These are phyloP conservation scores for Exophiala oligosperma DNA, from an alignment of 2,329 filamentous ascomycete genomes.

Conservation along the genomic window DNA sequence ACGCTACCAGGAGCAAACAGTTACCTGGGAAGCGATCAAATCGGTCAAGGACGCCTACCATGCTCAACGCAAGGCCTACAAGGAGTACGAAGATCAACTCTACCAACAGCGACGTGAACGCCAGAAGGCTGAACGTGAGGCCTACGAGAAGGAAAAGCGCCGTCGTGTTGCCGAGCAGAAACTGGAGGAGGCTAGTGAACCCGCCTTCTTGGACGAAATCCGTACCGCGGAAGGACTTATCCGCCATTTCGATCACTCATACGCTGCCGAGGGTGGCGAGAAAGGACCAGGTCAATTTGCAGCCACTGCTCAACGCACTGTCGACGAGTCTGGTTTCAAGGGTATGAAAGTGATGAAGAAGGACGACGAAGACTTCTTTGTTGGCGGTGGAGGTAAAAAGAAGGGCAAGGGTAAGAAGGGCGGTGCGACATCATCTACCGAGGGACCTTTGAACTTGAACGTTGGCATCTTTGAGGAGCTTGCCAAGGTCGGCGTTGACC, in stretches of 20 bases:
- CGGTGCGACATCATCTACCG: constrained; percentile 45
- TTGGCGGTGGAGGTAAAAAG: constrained; percentile 71
- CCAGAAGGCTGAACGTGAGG: constrained; percentile 73
- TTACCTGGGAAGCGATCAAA: constrained; percentile 78
- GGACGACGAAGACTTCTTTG: constrained; percentile 85
- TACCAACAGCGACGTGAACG: constrained; percentile 75
- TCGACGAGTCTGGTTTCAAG: constrained; percentile 82
- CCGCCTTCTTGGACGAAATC: constrained; percentile 91
- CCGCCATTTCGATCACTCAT: constrained; percentile 82
- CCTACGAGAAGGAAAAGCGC: constrained; percentile 49
- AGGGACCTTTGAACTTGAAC: constrained; percentile 74
- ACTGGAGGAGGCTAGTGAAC: constrained; percentile 59
- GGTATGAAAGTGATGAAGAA: constrained; percentile 82
- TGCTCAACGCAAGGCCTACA: constrained; percentile 75
- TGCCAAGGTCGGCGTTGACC: constrained; percentile 77
- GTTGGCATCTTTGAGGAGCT: constrained; percentile 92
- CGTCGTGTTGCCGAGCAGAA: constrained; percentile 57
- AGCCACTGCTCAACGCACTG: constrained; percentile 76
- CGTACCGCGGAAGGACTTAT: constrained; percentile 83
- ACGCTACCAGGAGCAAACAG: constrained; percentile 81
- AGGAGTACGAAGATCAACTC: constrained; percentile 79
- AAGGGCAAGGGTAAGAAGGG: constrained; percentile 48
- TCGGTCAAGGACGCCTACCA: constrained; percentile 90
- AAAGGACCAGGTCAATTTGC: constrained; percentile 56
- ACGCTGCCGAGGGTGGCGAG: constrained; percentile 64